Conservation (phyloP, 1,284 basidiomycete genomes). For the Gomphus bonarii region DNA sequence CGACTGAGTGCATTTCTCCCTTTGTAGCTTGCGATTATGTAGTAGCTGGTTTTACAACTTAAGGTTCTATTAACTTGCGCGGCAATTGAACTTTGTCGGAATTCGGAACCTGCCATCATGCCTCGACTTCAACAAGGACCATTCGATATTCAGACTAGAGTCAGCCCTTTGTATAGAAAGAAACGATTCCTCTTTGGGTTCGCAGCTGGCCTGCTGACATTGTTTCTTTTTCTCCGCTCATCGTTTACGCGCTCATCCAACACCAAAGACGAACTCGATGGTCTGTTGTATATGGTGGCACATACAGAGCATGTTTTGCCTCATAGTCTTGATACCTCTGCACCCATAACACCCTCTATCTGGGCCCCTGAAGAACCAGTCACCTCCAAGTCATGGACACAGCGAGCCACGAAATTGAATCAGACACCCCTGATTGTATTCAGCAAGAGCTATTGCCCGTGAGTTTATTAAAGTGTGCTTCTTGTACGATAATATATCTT, state of each 20-base stretch:
- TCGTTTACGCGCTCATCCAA: background rate
- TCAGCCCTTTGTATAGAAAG: background rate
- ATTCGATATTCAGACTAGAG: background rate
- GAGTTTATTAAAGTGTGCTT: slow-evolving; percentile 16
- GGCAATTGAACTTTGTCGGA: too few relatives aligned
- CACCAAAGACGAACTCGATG: slow-evolving; percentile 13
- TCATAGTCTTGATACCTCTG: slow-evolving; percentile 13
- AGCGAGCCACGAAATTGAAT: slow-evolving; percentile 33
- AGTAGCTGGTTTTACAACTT: background rate
- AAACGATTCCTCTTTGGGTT: slow-evolving; percentile 1
- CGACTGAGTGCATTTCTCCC: slow-evolving; percentile 23
- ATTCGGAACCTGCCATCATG: background rate
- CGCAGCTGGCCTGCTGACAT: background rate
- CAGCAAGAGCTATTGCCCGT: slow-evolving; percentile 78
- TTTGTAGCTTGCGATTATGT: background rate
- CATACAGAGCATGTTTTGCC: slow-evolving; percentile 15
- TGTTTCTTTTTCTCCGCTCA: background rate
- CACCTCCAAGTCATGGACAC: slow-evolving; percentile 32
- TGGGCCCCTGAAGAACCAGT: slow-evolving; percentile 30
- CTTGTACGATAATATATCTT: background rate
- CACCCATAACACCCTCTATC: slow-evolving; percentile 37
- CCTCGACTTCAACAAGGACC: background rate
- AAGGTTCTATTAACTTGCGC: too few relatives aligned
- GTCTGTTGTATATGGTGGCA: slow-evolving; percentile 17
- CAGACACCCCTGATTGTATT: slow-evolving; percentile 64